These are phyloP conservation scores for Suhomyces bolitotheri DNA, from an alignment of 1,139 yeast genomes.

Conservation along the genomic window DNA sequence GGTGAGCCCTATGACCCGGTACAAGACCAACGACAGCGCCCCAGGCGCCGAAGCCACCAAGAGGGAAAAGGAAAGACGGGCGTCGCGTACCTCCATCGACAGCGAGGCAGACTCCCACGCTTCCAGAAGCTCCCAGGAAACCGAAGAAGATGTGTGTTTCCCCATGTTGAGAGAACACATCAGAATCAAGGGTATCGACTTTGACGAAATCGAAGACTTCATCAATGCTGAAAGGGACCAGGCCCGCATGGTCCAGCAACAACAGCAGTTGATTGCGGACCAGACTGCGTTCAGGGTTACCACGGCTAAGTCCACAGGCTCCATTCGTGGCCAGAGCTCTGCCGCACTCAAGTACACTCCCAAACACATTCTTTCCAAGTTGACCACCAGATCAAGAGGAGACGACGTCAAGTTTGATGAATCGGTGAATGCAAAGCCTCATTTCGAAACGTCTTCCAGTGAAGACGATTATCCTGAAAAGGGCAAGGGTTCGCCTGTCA, in stretches of 20 bases:
- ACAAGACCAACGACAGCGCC: constrained; percentile 37
- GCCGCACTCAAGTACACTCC: constrained; percentile 70
- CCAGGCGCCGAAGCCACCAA: constrained; percentile 15
- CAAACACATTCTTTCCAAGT: constrained; percentile 26
- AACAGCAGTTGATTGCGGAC: constrained; percentile 34
- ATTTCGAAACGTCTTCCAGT: constrained; percentile 30
- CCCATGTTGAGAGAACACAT: constrained; percentile 81
- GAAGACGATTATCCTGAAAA: constrained; percentile 23
- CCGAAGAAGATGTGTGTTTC: constrained; percentile 97
- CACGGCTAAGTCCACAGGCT: constrained; percentile 25
- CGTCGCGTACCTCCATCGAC: constrained; percentile 46
- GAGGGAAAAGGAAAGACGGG: constrained; percentile 21
- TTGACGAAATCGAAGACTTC: constrained; percentile 76
- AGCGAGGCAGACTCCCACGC: constrained; percentile 72
- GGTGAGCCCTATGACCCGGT: constrained; percentile 34
- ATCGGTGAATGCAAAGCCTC: constrained; percentile 13
- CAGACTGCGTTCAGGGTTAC: constrained; percentile 28
- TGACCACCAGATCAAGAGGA: constrained; percentile 7
- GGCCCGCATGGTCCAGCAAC: constrained; percentile 26
- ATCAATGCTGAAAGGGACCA: constrained; percentile 53
- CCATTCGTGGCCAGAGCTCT: constrained; percentile 19
- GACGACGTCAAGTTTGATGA: constrained; percentile 10
- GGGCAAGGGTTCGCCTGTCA: constrained; percentile 2
- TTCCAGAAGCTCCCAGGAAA: constrained; percentile 74
- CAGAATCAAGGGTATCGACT: constrained; percentile 72